Evolutionary conservation across 495 filamentous ascomycete species (phyloP).

Genomic region (Penicillium riverlandense): DNA sequence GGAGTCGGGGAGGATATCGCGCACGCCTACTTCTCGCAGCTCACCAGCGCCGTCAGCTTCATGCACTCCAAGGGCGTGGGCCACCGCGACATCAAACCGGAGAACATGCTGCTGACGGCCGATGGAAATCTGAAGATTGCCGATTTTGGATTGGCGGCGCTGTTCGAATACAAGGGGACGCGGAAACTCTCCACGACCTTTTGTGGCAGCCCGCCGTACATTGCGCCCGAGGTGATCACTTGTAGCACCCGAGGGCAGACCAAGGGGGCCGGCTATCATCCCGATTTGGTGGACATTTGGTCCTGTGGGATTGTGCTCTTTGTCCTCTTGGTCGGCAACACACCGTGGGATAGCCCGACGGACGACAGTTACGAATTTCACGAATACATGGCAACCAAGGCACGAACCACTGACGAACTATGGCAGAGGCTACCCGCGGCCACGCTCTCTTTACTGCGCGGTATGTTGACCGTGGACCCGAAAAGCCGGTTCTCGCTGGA

Average conservation of each 20-base stretch:
- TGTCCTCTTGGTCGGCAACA: constrained; percentile 91
- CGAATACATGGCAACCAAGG: constrained; percentile 74
- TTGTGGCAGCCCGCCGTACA: constrained; percentile 95
- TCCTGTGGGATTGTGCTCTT: constrained; percentile 95
- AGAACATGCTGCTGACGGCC: constrained; percentile 77
- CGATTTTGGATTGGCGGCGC: constrained; percentile 92
- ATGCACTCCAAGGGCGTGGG: constrained; percentile 91
- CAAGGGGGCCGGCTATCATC: constrained; percentile 63
- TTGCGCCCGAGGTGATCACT: constrained; percentile 84
- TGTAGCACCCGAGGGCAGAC: constrained; percentile 36
- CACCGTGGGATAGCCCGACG: constrained; percentile 94
- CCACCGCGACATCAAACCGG: constrained; percentile 85
- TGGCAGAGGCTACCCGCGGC: constrained; percentile 75
- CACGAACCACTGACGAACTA: constrained; percentile 73
- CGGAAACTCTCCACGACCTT: constrained; percentile 76
- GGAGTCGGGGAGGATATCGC: constrained; percentile 89
- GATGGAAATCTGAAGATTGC: constrained; percentile 90
- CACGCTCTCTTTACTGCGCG: constrained; percentile 80
- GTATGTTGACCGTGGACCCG: constrained; percentile 85
- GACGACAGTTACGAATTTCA: constrained; percentile 71
- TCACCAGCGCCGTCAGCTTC: constrained; percentile 83
- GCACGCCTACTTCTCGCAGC: constrained; percentile 91
- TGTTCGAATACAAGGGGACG: constrained; percentile 81
- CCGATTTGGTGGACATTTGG: constrained; percentile 90
- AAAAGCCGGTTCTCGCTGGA: constrained; percentile 73